phyloP scores from a whole-genome alignment of 2,329 filamentous ascomycete species.

The Aspergillus texensis region DNA sequence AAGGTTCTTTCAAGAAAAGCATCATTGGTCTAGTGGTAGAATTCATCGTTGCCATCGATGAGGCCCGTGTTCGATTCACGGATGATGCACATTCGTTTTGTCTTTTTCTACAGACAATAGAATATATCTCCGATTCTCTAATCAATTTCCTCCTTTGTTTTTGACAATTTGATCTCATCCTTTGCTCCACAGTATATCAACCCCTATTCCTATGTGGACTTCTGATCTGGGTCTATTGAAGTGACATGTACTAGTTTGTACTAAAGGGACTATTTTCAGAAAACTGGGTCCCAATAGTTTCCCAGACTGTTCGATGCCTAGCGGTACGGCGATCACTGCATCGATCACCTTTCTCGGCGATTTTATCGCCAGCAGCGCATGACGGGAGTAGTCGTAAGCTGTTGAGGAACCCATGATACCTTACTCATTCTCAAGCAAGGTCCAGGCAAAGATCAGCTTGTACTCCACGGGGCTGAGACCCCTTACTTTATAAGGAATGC shows the following conservation, averaged over 20 bases:
- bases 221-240: not conserved
- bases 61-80: constrained; percentile 52
- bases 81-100: constrained; percentile 40
- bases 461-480: not conserved
- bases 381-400: not conserved
- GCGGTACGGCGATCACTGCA: not conserved
- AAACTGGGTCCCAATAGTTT: not conserved
- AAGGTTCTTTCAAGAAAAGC: constrained; percentile 18
- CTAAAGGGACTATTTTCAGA: too few species aligned
- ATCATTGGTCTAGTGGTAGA: constrained; percentile 51
- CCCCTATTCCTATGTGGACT: too few species aligned
- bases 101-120: not conserved
- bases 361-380: not conserved
- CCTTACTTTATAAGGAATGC: not conserved
- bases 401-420: not conserved
- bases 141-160: too few species aligned
- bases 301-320: not conserved
- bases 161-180: too few species aligned
- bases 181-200: too few species aligned
- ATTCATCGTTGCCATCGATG: constrained; percentile 51
- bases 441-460: not conserved
- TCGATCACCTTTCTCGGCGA: not conserved
- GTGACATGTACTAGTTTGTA: not conserved
- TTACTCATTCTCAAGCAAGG: constrained; percentile 1
- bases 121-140: too few species aligned